phyloP scores from a whole-genome alignment of 306 rosid species.

The Sindora glabra region DNA sequence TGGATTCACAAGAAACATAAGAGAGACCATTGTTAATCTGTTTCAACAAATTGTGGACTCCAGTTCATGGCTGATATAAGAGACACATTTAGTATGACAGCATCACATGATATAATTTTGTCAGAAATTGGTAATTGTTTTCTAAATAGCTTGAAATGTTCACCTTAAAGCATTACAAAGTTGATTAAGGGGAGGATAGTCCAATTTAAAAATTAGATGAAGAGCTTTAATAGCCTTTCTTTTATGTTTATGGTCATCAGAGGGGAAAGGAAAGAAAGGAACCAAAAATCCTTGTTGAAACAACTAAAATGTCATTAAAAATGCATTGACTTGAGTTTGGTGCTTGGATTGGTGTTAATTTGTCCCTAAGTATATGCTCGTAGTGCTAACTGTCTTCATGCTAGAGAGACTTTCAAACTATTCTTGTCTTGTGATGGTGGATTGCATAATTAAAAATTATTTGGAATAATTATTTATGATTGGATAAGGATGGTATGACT shows the following conservation, averaged over 20 bases:
- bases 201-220: too few relatives aligned
- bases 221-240: too few relatives aligned
- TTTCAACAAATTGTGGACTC: slow-evolving; percentile 3
- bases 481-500: neutral
- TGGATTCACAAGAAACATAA: slow-evolving; percentile 3
- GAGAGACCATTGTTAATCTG: neutral
- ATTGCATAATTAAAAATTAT: neutral
- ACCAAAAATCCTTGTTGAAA: neutral
- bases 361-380: neutral
- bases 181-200: too few relatives aligned
- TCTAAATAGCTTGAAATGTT: neutral
- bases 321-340: neutral
- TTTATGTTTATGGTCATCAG: neutral
- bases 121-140: neutral
- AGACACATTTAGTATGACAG: neutral
- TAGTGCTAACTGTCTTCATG: neutral
- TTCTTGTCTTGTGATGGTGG: neutral
- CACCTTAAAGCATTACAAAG: neutral
- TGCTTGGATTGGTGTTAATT: neutral
- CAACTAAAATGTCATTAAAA: neutral
- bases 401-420: too few relatives aligned
- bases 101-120: neutral
- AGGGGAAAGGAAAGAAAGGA: neutral
- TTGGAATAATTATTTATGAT: neutral
- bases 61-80: neutral